phyloP scores from a whole-genome alignment of 1,284 basidiomycete species.

The Sporisorium exsertum region DNA sequence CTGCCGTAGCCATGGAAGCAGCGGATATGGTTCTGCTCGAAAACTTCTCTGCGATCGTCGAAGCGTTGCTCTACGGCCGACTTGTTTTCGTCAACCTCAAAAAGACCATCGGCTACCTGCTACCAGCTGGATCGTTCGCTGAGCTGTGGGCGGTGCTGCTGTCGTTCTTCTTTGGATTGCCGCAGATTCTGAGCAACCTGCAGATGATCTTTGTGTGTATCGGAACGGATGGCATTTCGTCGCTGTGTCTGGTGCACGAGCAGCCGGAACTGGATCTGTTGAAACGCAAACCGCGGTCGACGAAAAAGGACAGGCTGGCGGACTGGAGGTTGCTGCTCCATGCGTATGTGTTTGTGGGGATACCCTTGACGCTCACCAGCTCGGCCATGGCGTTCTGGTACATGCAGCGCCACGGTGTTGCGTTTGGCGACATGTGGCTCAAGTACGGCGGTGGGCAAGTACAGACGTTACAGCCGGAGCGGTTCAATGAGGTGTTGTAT shows the following conservation, averaged over 20 bases:
- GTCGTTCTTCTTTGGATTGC: slow-evolving; percentile 72
- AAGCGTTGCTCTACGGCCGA: slow-evolving; percentile 71
- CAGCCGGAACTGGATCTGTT: slow-evolving; percentile 74
- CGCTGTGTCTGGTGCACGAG: slow-evolving; percentile 74
- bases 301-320: slow-evolving; percentile 72
- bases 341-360: slow-evolving; percentile 76
- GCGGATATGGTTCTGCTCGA: slow-evolving; percentile 57
- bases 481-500: slow-evolving; percentile 70
- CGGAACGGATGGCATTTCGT: slow-evolving; percentile 71
- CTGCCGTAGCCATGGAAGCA: slow-evolving; percentile 68
- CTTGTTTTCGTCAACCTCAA: slow-evolving; percentile 80
- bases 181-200: slow-evolving; percentile 73
- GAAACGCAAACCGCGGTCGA: slow-evolving; percentile 72
- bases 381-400: slow-evolving; percentile 71
- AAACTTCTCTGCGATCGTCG: slow-evolving; percentile 52
- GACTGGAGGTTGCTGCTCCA: slow-evolving; percentile 75
- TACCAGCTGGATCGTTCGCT: slow-evolving; percentile 73
- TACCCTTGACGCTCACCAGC: slow-evolving; percentile 73
- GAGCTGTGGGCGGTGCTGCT: slow-evolving; percentile 78
- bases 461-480: slow-evolving; percentile 65
- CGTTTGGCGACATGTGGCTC: slow-evolving; percentile 71
- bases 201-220: slow-evolving; percentile 71
- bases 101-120: slow-evolving; percentile 69
- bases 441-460: slow-evolving; percentile 72
- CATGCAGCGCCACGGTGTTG: slow-evolving; percentile 67